Conservation (phyloP, 179 eudicot genomes). For the Beta corolliflora region DNA sequence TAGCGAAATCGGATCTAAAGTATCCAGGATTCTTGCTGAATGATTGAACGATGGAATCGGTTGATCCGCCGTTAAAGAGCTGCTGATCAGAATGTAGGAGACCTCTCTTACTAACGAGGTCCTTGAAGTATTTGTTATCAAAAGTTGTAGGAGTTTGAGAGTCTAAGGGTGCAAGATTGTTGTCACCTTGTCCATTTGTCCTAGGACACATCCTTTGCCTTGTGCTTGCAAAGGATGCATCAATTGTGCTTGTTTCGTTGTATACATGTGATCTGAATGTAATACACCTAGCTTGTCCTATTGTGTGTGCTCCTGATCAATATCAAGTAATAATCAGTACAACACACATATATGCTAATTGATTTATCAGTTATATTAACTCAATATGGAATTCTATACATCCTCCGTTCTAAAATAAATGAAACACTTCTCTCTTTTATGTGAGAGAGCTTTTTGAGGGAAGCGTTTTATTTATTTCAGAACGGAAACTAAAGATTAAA, state of each 20-base stretch:
- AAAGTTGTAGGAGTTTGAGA: constrained; percentile 39
- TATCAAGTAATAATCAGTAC: background rate
- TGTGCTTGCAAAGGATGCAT: constrained; percentile 21
- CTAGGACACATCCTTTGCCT: constrained; percentile 35
- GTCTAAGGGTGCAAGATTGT: constrained; percentile 45
- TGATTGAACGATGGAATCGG: constrained; percentile 36
- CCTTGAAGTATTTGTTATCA: constrained; percentile 45
- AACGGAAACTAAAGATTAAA: too few species aligned
- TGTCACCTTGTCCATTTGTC: constrained; percentile 31
- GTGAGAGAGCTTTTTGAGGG: too few species aligned
- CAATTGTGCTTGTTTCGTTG: constrained; percentile 23
- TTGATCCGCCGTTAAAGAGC: constrained; percentile 44
- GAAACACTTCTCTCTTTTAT: too few species aligned
- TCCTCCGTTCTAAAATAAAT: too few species aligned
- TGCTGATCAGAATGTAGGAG: constrained; percentile 47
- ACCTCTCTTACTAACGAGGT: constrained; percentile 39
- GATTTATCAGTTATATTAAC: too few species aligned
- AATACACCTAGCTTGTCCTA: constrained; percentile 32
- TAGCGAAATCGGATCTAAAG: constrained; percentile 36
- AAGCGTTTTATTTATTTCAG: too few species aligned
- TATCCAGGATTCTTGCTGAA: constrained; percentile 30
- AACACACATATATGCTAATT: background rate
- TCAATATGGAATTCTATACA: too few species aligned
- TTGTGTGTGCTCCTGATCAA: constrained; percentile 34
- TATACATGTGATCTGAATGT: constrained; percentile 32